Evolutionary conservation across 2,329 filamentous ascomycete genomes (phyloP).

Genomic region (Aspergillus texensis): DNA sequence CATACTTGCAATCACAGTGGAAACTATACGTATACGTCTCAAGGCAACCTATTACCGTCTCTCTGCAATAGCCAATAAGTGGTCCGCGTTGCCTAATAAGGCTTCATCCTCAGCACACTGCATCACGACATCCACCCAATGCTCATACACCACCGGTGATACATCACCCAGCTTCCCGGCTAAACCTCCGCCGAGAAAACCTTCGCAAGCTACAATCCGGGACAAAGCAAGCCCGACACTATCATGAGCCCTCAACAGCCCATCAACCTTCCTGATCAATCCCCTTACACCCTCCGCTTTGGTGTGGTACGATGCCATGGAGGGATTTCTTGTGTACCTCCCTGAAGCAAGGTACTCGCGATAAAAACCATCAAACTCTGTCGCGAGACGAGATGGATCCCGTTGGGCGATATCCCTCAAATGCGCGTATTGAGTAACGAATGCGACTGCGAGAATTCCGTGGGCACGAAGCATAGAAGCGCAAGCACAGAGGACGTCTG

Average conservation of each 20-base stretch:
- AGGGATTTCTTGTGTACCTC: background rate
- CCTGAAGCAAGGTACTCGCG: background rate
- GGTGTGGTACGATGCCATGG: background rate
- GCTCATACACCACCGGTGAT: background rate
- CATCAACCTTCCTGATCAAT: background rate
- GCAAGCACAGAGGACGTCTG: background rate
- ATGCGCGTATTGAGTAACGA: background rate
- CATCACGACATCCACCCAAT: constrained; percentile 4
- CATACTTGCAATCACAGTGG: background rate
- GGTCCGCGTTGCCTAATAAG: background rate
- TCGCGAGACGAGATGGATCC: background rate
- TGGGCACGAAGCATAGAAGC: background rate
- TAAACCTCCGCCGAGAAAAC: background rate
- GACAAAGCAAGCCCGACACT: background rate
- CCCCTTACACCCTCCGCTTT: background rate
- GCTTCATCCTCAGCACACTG: background rate
- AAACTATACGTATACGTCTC: too few species aligned
- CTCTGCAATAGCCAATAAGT: background rate
- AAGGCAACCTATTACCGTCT: background rate
- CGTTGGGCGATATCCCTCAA: constrained; percentile 1
- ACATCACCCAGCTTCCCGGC: background rate
- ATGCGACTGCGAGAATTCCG: background rate
- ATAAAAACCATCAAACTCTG: background rate
- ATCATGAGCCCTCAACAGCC: background rate
- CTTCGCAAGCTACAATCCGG: background rate